phyloP scores from a whole-genome alignment of 2,329 filamentous ascomycete species.

The Sphaerulina musiva region DNA sequence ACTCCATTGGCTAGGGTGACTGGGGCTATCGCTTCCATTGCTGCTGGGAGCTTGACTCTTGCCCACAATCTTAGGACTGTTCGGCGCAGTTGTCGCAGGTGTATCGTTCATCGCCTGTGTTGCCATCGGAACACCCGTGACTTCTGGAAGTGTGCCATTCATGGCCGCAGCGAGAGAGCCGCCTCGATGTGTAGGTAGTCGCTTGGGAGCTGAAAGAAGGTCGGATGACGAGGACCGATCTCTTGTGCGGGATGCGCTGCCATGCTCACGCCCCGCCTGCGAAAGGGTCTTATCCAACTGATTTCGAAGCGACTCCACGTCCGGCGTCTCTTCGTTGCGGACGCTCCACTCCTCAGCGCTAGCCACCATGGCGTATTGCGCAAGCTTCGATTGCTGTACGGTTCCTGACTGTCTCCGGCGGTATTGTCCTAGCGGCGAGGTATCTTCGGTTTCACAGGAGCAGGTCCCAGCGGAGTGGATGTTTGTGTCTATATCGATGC shows the following conservation, averaged over 20 bases:
- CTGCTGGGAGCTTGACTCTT: slow-evolving; percentile 18
- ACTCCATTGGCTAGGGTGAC: slow-evolving; percentile 45
- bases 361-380: slow-evolving; percentile 28
- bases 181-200: slow-evolving; percentile 9
- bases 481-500: slow-evolving; percentile 16
- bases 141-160: slow-evolving; percentile 23
- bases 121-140: slow-evolving; percentile 15
- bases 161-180: slow-evolving; percentile 26
- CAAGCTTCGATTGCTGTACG: slow-evolving; percentile 27
- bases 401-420: slow-evolving; percentile 29
- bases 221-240: slow-evolving; percentile 4
- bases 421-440: slow-evolving; percentile 27
- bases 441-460: slow-evolving; percentile 27
- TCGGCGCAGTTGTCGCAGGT: slow-evolving; percentile 55
- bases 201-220: slow-evolving; percentile 8
- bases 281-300: slow-evolving; percentile 29
- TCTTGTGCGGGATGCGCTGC: slow-evolving; percentile 3
- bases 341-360: slow-evolving; percentile 19
- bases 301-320: slow-evolving; percentile 29
- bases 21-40: slow-evolving; percentile 20
- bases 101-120: slow-evolving; percentile 53
- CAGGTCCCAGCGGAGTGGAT: slow-evolving; percentile 28
- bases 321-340: slow-evolving; percentile 19
- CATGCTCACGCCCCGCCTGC: slow-evolving; percentile 8
- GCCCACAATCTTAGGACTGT: slow-evolving; percentile 37